Evolutionary conservation across 75 land plant species (phyloP).

Genomic region (Selaginella moellendorffii): DNA sequence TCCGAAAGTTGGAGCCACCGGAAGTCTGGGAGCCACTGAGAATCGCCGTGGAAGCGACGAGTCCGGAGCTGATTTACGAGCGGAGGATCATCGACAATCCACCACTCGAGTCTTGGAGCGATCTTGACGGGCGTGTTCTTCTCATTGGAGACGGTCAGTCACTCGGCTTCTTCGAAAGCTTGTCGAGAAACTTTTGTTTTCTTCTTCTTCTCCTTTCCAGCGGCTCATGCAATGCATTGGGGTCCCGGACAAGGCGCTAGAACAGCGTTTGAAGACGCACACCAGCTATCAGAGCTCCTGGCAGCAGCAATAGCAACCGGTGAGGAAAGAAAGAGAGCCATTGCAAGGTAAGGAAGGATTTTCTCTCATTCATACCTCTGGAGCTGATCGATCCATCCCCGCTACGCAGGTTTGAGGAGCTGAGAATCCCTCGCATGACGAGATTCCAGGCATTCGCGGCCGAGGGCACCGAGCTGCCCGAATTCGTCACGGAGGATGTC

Average conservation of each 20-base stretch:
- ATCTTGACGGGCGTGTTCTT: background rate
- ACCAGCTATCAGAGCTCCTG: constrained; percentile 22
- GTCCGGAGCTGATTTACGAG: background rate
- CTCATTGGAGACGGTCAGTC: background rate
- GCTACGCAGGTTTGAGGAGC: background rate
- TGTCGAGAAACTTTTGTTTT: too few species aligned
- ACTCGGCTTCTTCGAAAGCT: too few species aligned
- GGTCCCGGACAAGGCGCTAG: constrained; percentile 23
- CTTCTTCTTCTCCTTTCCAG: too few species aligned
- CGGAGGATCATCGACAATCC: background rate
- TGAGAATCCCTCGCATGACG: background rate
- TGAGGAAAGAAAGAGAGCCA: background rate
- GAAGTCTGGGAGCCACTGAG: background rate
- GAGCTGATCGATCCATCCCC: too few species aligned
- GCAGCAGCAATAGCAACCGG: background rate
- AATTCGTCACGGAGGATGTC: background rate
- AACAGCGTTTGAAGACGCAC: constrained; percentile 28
- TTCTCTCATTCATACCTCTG: too few species aligned
- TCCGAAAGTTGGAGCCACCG: background rate
- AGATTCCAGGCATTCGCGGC: background rate
- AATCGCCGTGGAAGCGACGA: background rate
- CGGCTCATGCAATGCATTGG: constrained; percentile 22
- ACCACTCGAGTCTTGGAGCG: background rate
- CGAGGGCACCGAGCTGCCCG: background rate
- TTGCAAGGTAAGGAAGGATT: background rate